Percentiles rank a stretch among this genome's conserved stretches.
Evolutionary conservation across 352 stramenopile genomes (phyloP).

Genomic region (Pythium coloratum): DNA sequence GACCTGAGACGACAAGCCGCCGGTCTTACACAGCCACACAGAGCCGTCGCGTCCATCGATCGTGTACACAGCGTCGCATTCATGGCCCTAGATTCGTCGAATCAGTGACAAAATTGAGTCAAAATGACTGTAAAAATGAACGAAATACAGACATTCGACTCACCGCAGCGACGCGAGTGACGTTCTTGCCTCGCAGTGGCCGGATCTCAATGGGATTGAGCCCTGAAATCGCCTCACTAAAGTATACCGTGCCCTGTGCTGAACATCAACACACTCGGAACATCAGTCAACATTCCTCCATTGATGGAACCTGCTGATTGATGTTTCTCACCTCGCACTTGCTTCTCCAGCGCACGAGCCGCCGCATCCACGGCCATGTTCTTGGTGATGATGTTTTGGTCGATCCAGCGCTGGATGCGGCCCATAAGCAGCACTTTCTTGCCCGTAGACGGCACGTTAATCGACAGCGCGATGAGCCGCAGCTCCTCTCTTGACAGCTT

Average conservation of each 20-base stretch:
- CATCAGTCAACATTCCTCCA: background rate
- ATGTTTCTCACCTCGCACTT: slow-evolving; percentile 40
- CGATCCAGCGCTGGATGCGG: slow-evolving; percentile 73
- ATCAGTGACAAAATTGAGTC: background rate
- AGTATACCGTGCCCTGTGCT: slow-evolving; percentile 72
- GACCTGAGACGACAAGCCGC: slow-evolving; percentile 63
- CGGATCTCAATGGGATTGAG: slow-evolving; percentile 52
- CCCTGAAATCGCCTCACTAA: slow-evolving; percentile 47
- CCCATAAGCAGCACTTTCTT: slow-evolving; percentile 79
- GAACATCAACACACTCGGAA: background rate
- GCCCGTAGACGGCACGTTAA: slow-evolving; percentile 71
- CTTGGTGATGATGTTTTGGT: slow-evolving; percentile 58
- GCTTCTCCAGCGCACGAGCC: slow-evolving; percentile 51
- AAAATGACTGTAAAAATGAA: slow-evolving; percentile 9
- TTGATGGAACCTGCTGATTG: background rate
- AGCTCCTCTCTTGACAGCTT: slow-evolving; percentile 62
- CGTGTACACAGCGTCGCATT: slow-evolving; percentile 73
- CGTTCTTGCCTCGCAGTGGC: slow-evolving; percentile 60
- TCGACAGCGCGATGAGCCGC: slow-evolving; percentile 53
- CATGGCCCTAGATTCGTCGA: slow-evolving; percentile 36
- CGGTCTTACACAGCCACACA: slow-evolving; percentile 76
- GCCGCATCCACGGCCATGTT: slow-evolving; percentile 63
- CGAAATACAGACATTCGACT: too few species aligned
- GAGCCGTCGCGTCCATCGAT: slow-evolving; percentile 53
- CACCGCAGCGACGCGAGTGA: slow-evolving; percentile 62